These are phyloP conservation scores for Clonostachys byssicola DNA, from an alignment of 2,329 filamentous ascomycete species.

Conservation along the genomic window DNA sequence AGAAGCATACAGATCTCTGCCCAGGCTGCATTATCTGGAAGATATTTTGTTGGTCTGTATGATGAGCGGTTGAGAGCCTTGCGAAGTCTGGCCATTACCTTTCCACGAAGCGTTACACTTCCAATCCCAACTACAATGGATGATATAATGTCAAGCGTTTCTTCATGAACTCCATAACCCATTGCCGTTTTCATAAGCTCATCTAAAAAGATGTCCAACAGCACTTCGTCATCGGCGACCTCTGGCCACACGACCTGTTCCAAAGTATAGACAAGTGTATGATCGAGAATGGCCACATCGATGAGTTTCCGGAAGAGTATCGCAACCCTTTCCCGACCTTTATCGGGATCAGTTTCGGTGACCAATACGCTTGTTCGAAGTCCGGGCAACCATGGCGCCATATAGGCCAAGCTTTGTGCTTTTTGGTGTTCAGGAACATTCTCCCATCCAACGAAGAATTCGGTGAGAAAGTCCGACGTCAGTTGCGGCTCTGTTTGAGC, in stretches of 20 bases:
- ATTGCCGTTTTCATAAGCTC: constrained; percentile 63
- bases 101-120: constrained; percentile 61
- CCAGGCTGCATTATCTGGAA: constrained; percentile 67
- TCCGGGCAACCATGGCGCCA: constrained; percentile 65
- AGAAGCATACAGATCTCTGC: constrained; percentile 64
- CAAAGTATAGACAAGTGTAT: constrained; percentile 53
- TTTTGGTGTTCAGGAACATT: constrained; percentile 65
- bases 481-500: constrained; percentile 62
- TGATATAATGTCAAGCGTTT: constrained; percentile 55
- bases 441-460: constrained; percentile 70
- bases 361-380: constrained; percentile 56
- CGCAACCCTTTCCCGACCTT: constrained; percentile 61
- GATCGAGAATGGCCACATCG: constrained; percentile 58
- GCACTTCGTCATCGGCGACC: constrained; percentile 59
- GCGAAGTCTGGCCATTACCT: constrained; percentile 59
- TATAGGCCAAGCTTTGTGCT: constrained; percentile 62
- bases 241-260: constrained; percentile 63
- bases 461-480: constrained; percentile 66
- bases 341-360: constrained; percentile 59
- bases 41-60: constrained; percentile 57
- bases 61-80: constrained; percentile 66
- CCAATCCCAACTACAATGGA: constrained; percentile 61
- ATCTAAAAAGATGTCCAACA: constrained; percentile 64
- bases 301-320: constrained; percentile 62
- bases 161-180: constrained; percentile 50